These are phyloP conservation scores for Sungouiella blattae DNA, from an alignment of 805 yeast genomes.

Conservation along the genomic window DNA sequence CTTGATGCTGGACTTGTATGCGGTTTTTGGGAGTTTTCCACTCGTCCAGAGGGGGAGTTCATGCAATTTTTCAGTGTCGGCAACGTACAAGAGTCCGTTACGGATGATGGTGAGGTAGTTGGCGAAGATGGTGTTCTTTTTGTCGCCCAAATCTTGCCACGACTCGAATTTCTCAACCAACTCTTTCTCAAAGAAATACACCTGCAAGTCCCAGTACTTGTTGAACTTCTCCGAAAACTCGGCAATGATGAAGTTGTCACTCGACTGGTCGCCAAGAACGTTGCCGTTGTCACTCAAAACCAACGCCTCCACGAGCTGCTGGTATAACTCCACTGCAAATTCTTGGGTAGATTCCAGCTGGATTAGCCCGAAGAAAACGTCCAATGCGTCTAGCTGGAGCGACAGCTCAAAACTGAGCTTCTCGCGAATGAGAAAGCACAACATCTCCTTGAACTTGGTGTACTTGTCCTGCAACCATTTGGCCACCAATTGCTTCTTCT, in stretches of 20 bases:
- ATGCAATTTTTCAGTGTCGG: slow-evolving; percentile 29
- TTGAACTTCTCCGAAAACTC: slow-evolving; percentile 57
- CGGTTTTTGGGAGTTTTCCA: slow-evolving; percentile 35
- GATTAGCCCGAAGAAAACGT: slow-evolving; percentile 52
- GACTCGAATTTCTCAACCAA: slow-evolving; percentile 8
- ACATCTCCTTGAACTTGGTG: slow-evolving; percentile 44
- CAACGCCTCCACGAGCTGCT: slow-evolving; percentile 33
- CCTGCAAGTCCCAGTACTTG: slow-evolving; percentile 74
- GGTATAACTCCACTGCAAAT: slow-evolving; percentile 59
- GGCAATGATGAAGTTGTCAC: slow-evolving; percentile 44
- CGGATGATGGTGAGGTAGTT: slow-evolving; percentile 40
- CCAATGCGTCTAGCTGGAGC: slow-evolving; percentile 52
- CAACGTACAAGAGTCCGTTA: slow-evolving; percentile 19
- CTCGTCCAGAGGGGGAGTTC: slow-evolving; percentile 23
- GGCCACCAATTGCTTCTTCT: slow-evolving; percentile 46
- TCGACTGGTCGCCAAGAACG: slow-evolving; percentile 43
- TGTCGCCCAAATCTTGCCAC: slow-evolving; percentile 3
- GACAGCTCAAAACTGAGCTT: slow-evolving; percentile 44
- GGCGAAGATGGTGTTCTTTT: slow-evolving; percentile 20
- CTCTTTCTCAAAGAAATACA: slow-evolving; percentile 56
- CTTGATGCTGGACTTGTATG: slow-evolving; percentile 48
- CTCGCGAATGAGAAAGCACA: slow-evolving; percentile 41
- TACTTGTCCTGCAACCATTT: slow-evolving; percentile 65
- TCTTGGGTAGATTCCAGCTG: slow-evolving; percentile 51
- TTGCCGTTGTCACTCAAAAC: slow-evolving; percentile 31